Evolutionary conservation across 2,329 filamentous ascomycete species (phyloP), one percentile per base, ranked within the genome.

Genomic region (Scorias spongiosa): DNA sequence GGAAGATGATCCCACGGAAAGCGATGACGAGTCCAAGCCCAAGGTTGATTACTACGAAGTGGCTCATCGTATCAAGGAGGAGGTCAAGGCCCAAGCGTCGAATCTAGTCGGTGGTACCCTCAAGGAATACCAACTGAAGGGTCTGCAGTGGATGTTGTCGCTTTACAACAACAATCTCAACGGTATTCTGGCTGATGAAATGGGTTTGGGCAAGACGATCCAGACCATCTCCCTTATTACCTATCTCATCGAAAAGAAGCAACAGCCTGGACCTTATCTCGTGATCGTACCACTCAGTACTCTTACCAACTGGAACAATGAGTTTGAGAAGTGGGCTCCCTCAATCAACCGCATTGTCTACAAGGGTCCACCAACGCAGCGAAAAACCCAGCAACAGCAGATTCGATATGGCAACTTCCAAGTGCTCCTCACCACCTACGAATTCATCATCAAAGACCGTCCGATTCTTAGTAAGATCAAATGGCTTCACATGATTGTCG

Each of bases 81-180:
- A 93, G 51, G 81, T 98, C 54, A 82, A 76, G 1, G 71, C 73
- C 48, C 91, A 98, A 59, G 85, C 91, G 6, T 65, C 66, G 43
- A 93, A 93, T 38, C 74, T 98, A 48, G 86, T 96, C 49, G 91
- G 91, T 60, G 91, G 91, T 59, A 84, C 72, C 10, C 72, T 98
- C 52, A 98, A 98, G 65, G 91, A 98, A 63, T 98, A 98, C 65
- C 91, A 98, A 67, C 54, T 98, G 66, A 96, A 95, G 78, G 91
- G 91, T 74, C 70, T 98, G 40, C 89, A 98, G 64, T 98, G 91
- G 91, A 98, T 98, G 91, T 81, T 98, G 48, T 98, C 91, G 11
- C 74, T 98, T 11, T 98, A 96, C 75, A 98, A 98, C 79, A 98
- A 98, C 72, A 98, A 95, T 66, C 76, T 98, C 52, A 98, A 98